Base-by-base conservation (phyloP, 2,329 filamentous ascomycete genomes). In the Mariannaea sp. region DNA sequence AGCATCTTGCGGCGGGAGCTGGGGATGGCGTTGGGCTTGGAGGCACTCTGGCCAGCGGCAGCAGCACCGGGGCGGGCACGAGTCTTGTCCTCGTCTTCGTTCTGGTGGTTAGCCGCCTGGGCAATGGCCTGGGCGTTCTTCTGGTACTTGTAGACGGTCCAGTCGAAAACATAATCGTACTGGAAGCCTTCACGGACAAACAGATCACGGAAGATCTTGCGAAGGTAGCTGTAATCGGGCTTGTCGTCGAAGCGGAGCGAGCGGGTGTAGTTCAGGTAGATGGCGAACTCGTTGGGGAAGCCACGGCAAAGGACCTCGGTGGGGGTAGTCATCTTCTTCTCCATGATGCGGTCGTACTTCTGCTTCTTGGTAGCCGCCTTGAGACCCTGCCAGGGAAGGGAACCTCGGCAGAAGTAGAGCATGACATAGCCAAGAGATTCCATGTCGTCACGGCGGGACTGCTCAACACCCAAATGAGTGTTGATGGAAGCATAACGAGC, bases 281-380 rank as follows among this genome's bases (percentile, higher is more conserved):
- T 97, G 80, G 93, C 92, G 68, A 99, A 99, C 79, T 99, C 94
- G 76, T 97, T 97, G 68, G 94, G 94, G 82, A 99, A 97, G 65
- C 94, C 94, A 74, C 93, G 92, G 87, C 94, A 99, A 43, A 99
- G 90, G 42, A 97, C 92, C 78, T 99, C 93, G 66, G 93, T 97
- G 7, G 94, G 92, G 3, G 94, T 99, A 12, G 94, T 99, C 94
- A 97, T 97, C 90, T 99, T 99, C 88, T 99, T 99, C 84, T 99
- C 94, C 93, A 97, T 97, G 79, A 99, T 99, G 62, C 93, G 87
- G 78, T 99, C 94, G 73, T 99, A 97, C 82, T 99, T 99, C 81
- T 97, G 93, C 87, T 97, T 97, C 87, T 97, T 97, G 64, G 92
- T 97, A 66, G 93, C 93, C 79, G 93, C 93, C 85, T 97, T 97